Base-by-base conservation (phyloP, 345 rosid species). In the Linum trigynum region DNA sequence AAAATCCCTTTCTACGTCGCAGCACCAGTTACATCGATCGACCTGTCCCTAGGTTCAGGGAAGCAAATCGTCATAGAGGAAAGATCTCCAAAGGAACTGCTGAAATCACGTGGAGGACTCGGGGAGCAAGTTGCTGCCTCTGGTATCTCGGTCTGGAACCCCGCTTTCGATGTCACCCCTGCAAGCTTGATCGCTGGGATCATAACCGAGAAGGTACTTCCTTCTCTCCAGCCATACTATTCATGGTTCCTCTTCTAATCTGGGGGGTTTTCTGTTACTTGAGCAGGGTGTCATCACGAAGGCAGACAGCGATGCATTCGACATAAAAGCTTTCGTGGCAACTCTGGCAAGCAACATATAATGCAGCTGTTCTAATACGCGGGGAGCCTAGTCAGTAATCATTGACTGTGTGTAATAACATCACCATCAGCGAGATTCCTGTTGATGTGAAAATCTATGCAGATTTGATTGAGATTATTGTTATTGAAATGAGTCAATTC, bases 111-210 rank as follows among this genome's bases (percentile, higher is more conserved):
- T 1, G 97, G 98, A 74, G 98, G 98, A 63, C 88, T 92, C 3
- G 98, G 98, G 41, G 97, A 92, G 71, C 96, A 88, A 74, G 82
- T 92, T n/a, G 98, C 97, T 40, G 95, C 95, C 53, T 80, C 89
- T 15, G 96, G 96, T 64, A 84, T 92, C 65, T 69, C 79, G 2
- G 97, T 88, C 59, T 92, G 98, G 98, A 90, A 88, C 73, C 98
- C 95, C 4, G 98, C 98, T 77, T 88, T 92, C 56, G 97, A 92
- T 73, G 92, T 86, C 53, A 88, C 98, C 64, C 94, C 97, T 41
- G 97, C 97, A 38, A 80, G 75, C 64, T 72, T 92, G 59, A 86
- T 90, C 37, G 79, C 79, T 8, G 96, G 90, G 45, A 84, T 92
- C 80, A 77, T 92, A 72, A 90, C 97, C 15, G 96, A 92, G 68